Evolutionary conservation across 345 rosid genomes (phyloP), one percentile per base, ranked within the genome.

Genomic region (Brassica cretica): DNA sequence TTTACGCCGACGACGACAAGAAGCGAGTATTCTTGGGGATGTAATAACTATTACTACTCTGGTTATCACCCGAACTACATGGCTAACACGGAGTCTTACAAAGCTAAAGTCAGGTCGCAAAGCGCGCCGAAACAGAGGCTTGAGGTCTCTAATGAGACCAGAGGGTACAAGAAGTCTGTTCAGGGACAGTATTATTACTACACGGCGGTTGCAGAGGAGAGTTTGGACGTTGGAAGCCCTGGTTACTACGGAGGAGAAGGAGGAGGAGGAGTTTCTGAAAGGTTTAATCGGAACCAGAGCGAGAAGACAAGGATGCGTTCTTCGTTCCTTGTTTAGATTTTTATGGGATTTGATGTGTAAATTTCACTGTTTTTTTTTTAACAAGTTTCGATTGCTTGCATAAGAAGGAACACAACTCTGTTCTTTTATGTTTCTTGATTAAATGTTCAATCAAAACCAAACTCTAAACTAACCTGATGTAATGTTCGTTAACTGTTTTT

Each of bases 81-180:
- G 99, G 80, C 92, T 8, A 83, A 88, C 83, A 93, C 99, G 0
- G 96, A 95, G 76, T 93, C 99, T 56, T 90, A 90, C 12, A 86
- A 78, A 68, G 99, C 95, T 5, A 89, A 88, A 89, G 88, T 86
- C 15, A 85, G 98, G 82, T 93, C 98, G 16, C 96, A 90, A 46
- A 95, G 99, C 79, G 94, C 93, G 30, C 98, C 97, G 0, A 88
- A 90, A 88, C 98, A 91, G 87, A 86, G 99, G 83, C 73, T 89
- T 5, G 97, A 89, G 76, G 66, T 68, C 7, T 72, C 87, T 24
- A 91, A 85, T 35, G 86, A 74, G 62, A 77, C 78, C 25, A 79
- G 88, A 77, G 86, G 79, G 5, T 75, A 80, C 56, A 70, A 74
- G 76, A 80, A 63, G 32, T 80, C 72, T 39, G 76, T 75, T 70